These are phyloP conservation scores for Ustilaginoidea virens DNA, from an alignment of 2,329 filamentous ascomycete genomes.

Conservation along the genomic window DNA sequence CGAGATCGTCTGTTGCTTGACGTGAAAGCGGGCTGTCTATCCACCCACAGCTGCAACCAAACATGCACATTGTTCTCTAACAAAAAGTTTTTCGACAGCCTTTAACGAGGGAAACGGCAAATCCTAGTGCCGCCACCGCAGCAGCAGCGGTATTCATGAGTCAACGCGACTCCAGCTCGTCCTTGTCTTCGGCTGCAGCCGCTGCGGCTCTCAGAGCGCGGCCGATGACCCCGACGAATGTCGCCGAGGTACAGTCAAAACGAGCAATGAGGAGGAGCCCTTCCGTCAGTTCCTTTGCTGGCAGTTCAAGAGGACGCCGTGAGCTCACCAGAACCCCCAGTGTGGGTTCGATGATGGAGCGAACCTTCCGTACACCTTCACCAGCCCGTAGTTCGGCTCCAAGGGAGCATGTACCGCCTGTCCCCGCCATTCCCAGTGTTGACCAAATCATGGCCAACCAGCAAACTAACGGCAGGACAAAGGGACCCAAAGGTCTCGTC, in stretches of 20 bases:
- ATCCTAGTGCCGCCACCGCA: slow-evolving; percentile 61
- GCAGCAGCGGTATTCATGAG: slow-evolving; percentile 64
- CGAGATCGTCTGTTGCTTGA: too few species aligned
- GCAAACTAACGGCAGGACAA: slow-evolving; percentile 10
- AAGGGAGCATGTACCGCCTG: slow-evolving; percentile 44
- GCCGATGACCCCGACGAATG: slow-evolving; percentile 61
- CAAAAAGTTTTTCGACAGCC: slow-evolving; percentile 30
- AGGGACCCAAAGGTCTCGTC: slow-evolving; percentile 22
- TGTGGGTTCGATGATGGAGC: slow-evolving; percentile 70
- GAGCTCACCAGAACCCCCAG: slow-evolving; percentile 52
- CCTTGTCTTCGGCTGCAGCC: slow-evolving; percentile 71
- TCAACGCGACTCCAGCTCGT: slow-evolving; percentile 46
- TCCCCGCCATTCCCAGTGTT: slow-evolving; percentile 54
- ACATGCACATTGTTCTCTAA: too few species aligned
- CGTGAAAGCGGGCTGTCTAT: too few species aligned
- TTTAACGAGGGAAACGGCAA: slow-evolving; percentile 46
- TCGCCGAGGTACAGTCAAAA: slow-evolving; percentile 77
- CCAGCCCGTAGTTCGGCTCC: slow-evolving; percentile 30
- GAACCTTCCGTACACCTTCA: slow-evolving; percentile 71
- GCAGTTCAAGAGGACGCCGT: slow-evolving; percentile 22
- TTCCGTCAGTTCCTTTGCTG: slow-evolving; percentile 54
- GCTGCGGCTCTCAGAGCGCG: slow-evolving; percentile 70
- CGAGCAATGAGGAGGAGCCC: slow-evolving; percentile 59
- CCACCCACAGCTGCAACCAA: too few species aligned
- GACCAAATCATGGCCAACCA: slow-evolving; percentile 12